phyloP scores from a whole-genome alignment of 768 basidiomycete genomes.

The Lenzites betulinus region DNA sequence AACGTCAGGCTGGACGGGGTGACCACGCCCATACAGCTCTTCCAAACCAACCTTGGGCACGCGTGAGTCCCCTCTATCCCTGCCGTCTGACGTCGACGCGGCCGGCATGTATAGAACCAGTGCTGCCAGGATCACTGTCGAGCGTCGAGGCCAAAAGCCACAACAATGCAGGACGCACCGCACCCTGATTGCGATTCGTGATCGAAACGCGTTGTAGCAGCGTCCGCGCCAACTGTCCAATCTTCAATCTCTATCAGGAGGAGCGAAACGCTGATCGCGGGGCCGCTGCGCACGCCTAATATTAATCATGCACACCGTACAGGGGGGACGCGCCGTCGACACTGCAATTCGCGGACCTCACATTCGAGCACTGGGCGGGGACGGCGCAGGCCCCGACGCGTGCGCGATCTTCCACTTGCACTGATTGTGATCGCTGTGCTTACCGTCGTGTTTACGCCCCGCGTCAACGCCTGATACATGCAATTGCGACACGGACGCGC shows the following conservation, averaged over 20 bases:
- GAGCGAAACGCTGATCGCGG: background rate
- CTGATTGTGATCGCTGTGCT: background rate
- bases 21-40: slow-evolving; percentile 46
- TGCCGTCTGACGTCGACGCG: background rate
- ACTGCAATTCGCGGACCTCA: slow-evolving; percentile 48
- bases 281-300: too few species aligned
- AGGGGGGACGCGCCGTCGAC: slow-evolving; percentile 54
- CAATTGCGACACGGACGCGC: background rate
- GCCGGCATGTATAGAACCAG: too few species aligned
- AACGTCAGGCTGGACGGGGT: slow-evolving; percentile 51
- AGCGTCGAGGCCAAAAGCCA: too few species aligned
- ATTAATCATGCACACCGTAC: too few species aligned
- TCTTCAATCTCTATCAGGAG: too few species aligned
- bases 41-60: slow-evolving; percentile 53
- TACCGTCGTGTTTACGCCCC: too few species aligned
- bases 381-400: slow-evolving; percentile 36
- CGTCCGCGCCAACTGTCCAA: too few species aligned
- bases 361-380: slow-evolving; percentile 50
- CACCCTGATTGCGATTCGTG: too few species aligned
- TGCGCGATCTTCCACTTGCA: background rate
- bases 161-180: too few species aligned
- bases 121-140: too few species aligned
- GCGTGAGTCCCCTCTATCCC: slow-evolving; percentile 33
- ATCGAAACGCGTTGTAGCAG: too few species aligned
- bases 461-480: background rate